Evolutionary conservation across 176 grass and related monocot genomes (phyloP).

Genomic region (Lolium rigidum): DNA sequence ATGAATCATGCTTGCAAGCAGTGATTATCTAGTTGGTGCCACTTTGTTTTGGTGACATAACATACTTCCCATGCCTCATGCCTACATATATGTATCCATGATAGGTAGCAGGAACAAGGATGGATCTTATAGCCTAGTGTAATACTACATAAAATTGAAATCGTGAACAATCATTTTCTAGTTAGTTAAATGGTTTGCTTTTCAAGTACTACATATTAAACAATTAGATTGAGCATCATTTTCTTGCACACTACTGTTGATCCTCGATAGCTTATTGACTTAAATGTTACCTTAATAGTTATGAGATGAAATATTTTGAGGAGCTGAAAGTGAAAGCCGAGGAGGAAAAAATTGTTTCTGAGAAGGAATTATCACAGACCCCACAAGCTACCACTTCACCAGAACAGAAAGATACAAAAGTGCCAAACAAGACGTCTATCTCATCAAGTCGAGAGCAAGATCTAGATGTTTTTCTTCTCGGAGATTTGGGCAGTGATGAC

Average conservation of each 20-base stretch:
- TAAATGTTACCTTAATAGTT: slow-evolving; percentile 54
- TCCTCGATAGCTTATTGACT: slow-evolving; percentile 18
- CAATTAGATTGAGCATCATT: background rate
- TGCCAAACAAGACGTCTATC: slow-evolving; percentile 70
- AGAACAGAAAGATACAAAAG: slow-evolving; percentile 63
- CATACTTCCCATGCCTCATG: background rate
- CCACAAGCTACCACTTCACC: slow-evolving; percentile 37
- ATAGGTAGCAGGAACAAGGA: background rate
- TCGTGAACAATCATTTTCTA: background rate
- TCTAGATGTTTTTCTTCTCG: slow-evolving; percentile 94
- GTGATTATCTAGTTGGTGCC: background rate
- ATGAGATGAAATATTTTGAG: slow-evolving; percentile 85
- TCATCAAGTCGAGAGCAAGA: slow-evolving; percentile 79
- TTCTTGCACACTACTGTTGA: slow-evolving; percentile 2
- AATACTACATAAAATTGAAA: slow-evolving; percentile 5
- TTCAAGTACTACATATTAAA: background rate
- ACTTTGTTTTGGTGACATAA: background rate
- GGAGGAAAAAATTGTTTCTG: slow-evolving; percentile 54
- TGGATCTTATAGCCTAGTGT: background rate
- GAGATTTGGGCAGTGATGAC: slow-evolving; percentile 91
- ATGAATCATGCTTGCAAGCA: background rate
- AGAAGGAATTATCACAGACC: slow-evolving; percentile 55
- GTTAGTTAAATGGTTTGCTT: slow-evolving; percentile 32
- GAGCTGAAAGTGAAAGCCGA: slow-evolving; percentile 78
- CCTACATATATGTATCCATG: background rate